phyloP scores from a whole-genome alignment of 257 asterid species.

The Thymus quinquecostatus region DNA sequence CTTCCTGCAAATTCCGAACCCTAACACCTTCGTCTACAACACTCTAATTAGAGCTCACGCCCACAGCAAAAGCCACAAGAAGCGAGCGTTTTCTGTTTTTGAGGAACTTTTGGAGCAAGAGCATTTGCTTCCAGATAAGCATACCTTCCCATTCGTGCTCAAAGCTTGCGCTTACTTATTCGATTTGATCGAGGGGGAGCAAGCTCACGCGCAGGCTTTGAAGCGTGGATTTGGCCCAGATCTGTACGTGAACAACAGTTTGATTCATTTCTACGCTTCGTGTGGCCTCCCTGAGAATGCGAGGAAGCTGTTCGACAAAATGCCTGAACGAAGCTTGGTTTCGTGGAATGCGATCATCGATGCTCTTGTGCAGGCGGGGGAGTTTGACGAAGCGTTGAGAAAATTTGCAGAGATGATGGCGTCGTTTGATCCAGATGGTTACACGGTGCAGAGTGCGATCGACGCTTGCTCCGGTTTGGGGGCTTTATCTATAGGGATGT shows the following conservation, averaged over 20 bases:
- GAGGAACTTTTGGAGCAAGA: conserved; percentile 42
- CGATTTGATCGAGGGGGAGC: conserved; percentile 62
- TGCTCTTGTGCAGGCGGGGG: conserved; percentile 66
- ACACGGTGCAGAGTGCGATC: conserved; percentile 73
- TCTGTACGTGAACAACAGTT: conserved; percentile 71
- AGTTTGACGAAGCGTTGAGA: conserved; percentile 59
- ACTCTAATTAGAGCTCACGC: conserved; percentile 71
- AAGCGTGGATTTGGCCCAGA: conserved; percentile 68
- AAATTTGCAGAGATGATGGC: conserved; percentile 56
- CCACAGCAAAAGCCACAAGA: conserved; percentile 49
- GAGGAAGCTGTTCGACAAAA: conserved; percentile 62
- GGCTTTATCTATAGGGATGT: conserved; percentile 71
- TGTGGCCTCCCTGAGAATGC: conserved; percentile 63
- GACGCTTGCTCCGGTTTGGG: conserved; percentile 78
- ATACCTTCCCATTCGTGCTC: conserved; percentile 72
- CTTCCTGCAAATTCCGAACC: conserved; percentile 47
- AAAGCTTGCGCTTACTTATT: conserved; percentile 73
- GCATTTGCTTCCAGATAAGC: conserved; percentile 65
- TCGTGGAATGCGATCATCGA: conserved; percentile 79
- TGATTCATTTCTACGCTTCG: conserved; percentile 74
- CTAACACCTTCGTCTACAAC: conserved; percentile 61
- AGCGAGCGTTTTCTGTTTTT: conserved; percentile 49
- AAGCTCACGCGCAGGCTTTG: conserved; percentile 59
- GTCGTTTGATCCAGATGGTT: conserved; percentile 68
- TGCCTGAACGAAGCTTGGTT: conserved; percentile 68